Evolutionary conservation across 2,329 filamentous ascomycete species (phyloP).

Genomic region (Myriosclerotinia scirpicola): DNA sequence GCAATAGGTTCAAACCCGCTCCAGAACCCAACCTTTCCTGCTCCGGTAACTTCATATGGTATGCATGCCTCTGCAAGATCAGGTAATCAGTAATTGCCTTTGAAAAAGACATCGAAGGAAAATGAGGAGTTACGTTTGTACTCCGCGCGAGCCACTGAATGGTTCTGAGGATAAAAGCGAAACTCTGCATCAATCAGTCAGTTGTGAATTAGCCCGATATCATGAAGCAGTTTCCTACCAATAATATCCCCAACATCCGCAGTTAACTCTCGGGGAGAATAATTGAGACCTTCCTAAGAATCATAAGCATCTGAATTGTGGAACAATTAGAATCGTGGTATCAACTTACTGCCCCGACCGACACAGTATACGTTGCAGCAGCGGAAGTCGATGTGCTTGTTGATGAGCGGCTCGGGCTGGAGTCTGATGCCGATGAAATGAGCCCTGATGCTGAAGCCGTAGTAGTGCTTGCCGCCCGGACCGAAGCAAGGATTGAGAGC

Average conservation of each 20-base stretch:
- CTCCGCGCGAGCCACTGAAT: slow-evolving; percentile 62
- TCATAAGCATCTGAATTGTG: slow-evolving; percentile 21
- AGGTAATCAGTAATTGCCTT: neutral
- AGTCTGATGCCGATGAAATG: neutral
- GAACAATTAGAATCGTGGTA: slow-evolving; percentile 1
- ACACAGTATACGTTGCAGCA: slow-evolving; percentile 35
- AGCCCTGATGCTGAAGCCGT: slow-evolving; percentile 14
- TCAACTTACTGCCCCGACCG: slow-evolving; percentile 39
- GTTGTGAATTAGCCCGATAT: neutral
- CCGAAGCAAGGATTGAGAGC: slow-evolving; percentile 14
- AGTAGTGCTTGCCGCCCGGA: slow-evolving; percentile 4
- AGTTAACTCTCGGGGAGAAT: slow-evolving; percentile 41
- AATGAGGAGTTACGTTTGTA: slow-evolving; percentile 42
- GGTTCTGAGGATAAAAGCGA: slow-evolving; percentile 61
- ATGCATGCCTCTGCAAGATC: slow-evolving; percentile 54
- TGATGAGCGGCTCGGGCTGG: slow-evolving; percentile 18
- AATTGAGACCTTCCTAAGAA: slow-evolving; percentile 36
- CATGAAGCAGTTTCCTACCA: slow-evolving; percentile 36
- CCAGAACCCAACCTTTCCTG: slow-evolving; percentile 54
- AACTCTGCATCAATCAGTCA: slow-evolving; percentile 44
- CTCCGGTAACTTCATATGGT: slow-evolving; percentile 55
- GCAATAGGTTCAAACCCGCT: slow-evolving; percentile 51
- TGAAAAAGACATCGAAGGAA: too few species aligned
- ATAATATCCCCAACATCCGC: slow-evolving; percentile 52
- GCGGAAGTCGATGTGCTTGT: slow-evolving; percentile 30